Conservation (phyloP, 306 rosid genomes). For the Carpinus fangiana region DNA sequence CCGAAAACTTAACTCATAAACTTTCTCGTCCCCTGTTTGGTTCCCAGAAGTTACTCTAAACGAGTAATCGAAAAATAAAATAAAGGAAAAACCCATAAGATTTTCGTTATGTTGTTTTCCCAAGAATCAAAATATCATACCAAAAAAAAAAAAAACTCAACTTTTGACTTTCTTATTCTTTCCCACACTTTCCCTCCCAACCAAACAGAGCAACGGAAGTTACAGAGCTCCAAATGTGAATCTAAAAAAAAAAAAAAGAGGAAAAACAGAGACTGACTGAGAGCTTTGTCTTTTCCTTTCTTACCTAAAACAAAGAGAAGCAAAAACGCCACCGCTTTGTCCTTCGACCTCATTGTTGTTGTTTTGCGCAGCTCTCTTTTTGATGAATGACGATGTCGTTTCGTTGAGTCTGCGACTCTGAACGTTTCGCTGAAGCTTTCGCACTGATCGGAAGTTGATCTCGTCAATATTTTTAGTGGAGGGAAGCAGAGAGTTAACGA, state of each 20-base stretch:
- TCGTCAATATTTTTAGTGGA: background rate
- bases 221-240: background rate
- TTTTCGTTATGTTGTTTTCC: background rate
- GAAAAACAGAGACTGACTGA: no score
- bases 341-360: constrained; percentile 21
- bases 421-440: background rate
- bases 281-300: background rate
- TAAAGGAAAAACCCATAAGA: background rate
- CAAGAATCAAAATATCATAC: background rate
- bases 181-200: background rate
- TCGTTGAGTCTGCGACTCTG: background rate
- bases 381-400: background rate
- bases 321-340: constrained; percentile 27
- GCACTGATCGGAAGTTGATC: background rate
- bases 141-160: no score
- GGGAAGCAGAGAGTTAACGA: background rate
- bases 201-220: background rate
- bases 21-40: background rate
- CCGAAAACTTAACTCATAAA: background rate
- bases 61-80: background rate
- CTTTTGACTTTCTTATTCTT: background rate
- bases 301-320: constrained; percentile 43
- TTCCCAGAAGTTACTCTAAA: background rate
- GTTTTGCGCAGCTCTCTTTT: background rate
- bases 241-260: background rate